These are phyloP conservation scores for Psidium friedrichsthalianum DNA, from an alignment of 345 rosid species.

Conservation along the genomic window DNA sequence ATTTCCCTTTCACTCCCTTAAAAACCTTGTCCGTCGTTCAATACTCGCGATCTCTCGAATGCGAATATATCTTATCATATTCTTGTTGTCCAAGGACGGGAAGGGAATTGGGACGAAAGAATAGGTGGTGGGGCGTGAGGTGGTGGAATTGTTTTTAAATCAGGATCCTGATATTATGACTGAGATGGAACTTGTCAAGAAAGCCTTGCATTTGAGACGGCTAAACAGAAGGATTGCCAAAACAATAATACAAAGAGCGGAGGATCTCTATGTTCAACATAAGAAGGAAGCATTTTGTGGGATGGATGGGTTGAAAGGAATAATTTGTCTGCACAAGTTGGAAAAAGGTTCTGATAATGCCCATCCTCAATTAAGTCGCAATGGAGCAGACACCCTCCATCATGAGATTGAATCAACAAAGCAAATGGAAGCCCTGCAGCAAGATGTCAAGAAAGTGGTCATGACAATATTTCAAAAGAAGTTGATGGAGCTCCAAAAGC, in stretches of 20 bases:
- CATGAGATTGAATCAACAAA: slow-evolving; percentile 13
- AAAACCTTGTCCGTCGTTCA: too few relatives aligned
- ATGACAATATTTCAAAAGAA: slow-evolving; percentile 19
- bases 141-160: too few relatives aligned
- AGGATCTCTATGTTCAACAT: slow-evolving; percentile 53
- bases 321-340: slow-evolving; percentile 4
- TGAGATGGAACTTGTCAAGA: slow-evolving; percentile 85
- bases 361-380: slow-evolving; percentile 3
- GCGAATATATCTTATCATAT: too few relatives aligned
- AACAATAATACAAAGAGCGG: slow-evolving; percentile 60
- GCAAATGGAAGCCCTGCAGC: slow-evolving; percentile 17
- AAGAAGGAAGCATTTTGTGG: slow-evolving; percentile 7
- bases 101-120: too few relatives aligned
- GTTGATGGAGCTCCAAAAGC: slow-evolving; percentile 37
- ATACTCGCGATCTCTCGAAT: too few relatives aligned
- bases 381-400: slow-evolving; percentile 9
- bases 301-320: slow-evolving; percentile 5
- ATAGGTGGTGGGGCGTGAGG: too few relatives aligned
- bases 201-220: slow-evolving; percentile 99
- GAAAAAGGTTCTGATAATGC: slow-evolving; percentile 9
- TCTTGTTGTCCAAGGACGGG: too few relatives aligned
- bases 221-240: slow-evolving; percentile 88
- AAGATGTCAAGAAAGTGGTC: slow-evolving; percentile 34
- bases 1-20: too few relatives aligned
- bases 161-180: too few relatives aligned